Percentiles rank a stretch among this genome's conserved stretches.
Conservation (phyloP, 140 eudicot genomes). For the Cichorium intybus region DNA sequence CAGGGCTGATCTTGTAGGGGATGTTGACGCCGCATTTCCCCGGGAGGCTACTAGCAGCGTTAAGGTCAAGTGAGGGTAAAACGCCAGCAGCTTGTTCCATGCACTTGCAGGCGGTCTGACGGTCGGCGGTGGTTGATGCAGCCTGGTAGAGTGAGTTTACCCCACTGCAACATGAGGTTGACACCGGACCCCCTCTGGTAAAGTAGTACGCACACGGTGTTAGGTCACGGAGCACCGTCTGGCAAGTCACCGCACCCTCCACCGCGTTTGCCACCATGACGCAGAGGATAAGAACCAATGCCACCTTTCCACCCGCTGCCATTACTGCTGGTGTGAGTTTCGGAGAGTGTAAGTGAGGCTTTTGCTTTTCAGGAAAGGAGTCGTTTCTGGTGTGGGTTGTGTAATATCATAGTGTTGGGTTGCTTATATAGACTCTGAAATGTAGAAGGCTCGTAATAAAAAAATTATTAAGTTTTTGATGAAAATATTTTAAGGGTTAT, state of each 20-base stretch:
- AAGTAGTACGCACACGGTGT: constrained; percentile 44
- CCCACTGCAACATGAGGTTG: constrained; percentile 46
- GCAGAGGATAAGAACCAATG: constrained; percentile 12
- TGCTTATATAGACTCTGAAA: constrained; percentile 24
- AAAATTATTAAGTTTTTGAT: neutral
- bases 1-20: constrained; percentile 52
- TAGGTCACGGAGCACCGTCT: constrained; percentile 26
- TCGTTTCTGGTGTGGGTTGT: constrained; percentile 12
- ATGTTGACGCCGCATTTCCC: constrained; percentile 48
- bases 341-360: neutral
- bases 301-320: constrained; percentile 12
- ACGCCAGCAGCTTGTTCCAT: constrained; percentile 36
- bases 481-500: neutral
- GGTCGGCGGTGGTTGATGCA: constrained; percentile 40
- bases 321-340: constrained; percentile 1
- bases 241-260: constrained; percentile 41
- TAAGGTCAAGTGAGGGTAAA: constrained; percentile 15
- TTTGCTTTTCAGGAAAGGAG: neutral
- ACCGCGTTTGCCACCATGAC: constrained; percentile 22
- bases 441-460: neutral
- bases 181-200: constrained; percentile 26
- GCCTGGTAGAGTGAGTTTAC: constrained; percentile 29
- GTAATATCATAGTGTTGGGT: constrained; percentile 15
- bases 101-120: constrained; percentile 47
- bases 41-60: constrained; percentile 41